Base-by-base conservation (phyloP, 495 filamentous ascomycete species). In the Lasiosphaeriaceae sp. region DNA sequence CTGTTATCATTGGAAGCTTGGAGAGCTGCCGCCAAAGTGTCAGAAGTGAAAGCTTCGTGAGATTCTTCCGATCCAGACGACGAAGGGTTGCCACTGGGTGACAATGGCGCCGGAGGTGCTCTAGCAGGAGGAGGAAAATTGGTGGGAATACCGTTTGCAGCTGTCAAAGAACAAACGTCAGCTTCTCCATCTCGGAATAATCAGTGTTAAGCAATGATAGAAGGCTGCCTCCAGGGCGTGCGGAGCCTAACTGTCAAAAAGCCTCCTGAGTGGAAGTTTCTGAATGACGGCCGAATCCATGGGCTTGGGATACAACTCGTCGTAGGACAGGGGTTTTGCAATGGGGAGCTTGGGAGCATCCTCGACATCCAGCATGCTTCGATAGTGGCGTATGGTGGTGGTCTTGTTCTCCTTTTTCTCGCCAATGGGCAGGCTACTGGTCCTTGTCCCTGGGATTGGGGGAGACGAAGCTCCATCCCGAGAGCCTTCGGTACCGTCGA, bases 1-100 rank as follows among this genome's bases (percentile, higher is more conserved):
- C 90, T 88, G 85, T 88, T 90, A 73, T 97, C 92, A 61, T 80
- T 87, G 60, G 87, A 83, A 67, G 87, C 85, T 70, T 86, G 83
- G 48, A 86, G 85, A 54, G 86, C 90, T 73, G 76, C 72, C 57
- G 73, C 45, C 74, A 93, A 90, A 51, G 89, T 86, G 80, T 97
- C 90, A 78, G 87, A 90, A 61, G 87, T 90, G 73, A 80, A 81
- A 68, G 88, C 83, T 52, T 85, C 88, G 66, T 60, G 60, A 37
- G 61, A 67, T 41, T 69, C 58, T 45, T 74, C 74, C 54, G 73
- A 72, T 65, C 65, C 67, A 51, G 74, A 67, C 50, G 73, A 58
- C 47, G 63, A 58, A 83, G 88, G 68, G 71, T 84, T 82, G 69
- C 80, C 76, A 71, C 71, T 81, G 58, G 76, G 70, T 41, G 54